Percentiles rank a stretch among this genome's conserved stretches.
These are phyloP conservation scores for Alternaria arborescens DNA, from an alignment of 2,329 filamentous ascomycete genomes.

Conservation along the genomic window DNA sequence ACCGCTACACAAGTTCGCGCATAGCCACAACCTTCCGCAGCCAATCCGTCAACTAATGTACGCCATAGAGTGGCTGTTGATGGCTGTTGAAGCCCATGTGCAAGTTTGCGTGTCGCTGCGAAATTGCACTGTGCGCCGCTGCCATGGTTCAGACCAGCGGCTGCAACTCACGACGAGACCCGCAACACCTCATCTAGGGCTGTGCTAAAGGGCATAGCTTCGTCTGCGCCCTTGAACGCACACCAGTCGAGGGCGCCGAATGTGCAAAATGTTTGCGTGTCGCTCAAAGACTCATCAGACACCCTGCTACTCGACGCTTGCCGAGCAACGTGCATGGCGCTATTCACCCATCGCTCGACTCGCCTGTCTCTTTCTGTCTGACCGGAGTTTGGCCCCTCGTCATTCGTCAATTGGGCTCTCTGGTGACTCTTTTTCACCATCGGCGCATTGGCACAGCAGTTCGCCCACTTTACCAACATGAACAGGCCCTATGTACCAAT, in stretches of 20 bases:
- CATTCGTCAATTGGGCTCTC: constrained; percentile 33
- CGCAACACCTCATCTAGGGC: constrained; percentile 8
- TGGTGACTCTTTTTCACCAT: constrained; percentile 13
- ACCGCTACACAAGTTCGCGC: constrained; percentile 31
- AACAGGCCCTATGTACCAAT: constrained; percentile 15
- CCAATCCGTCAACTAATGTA: constrained; percentile 18
- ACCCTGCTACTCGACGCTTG: constrained; percentile 23
- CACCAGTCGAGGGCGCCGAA: constrained; percentile 16
- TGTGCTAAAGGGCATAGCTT: constrained; percentile 8
- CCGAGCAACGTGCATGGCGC: constrained; percentile 29
- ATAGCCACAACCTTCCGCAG: constrained; percentile 32
- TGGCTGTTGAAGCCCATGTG: constrained; percentile 23
- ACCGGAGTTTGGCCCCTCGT: constrained; percentile 37
- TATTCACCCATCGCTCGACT: constrained; percentile 32
- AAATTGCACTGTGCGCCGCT: constrained; percentile 9
- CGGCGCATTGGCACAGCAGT: constrained; percentile 30
- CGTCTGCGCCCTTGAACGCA: constrained; percentile 20
- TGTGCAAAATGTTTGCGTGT: constrained; percentile 17
- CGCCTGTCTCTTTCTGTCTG: constrained; percentile 40
- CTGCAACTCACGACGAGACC: constrained; percentile 7
- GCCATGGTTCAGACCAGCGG: constrained; percentile 17
- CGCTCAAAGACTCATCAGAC: constrained; percentile 31
- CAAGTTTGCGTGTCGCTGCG: constrained; percentile 9
- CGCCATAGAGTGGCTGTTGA: constrained; percentile 23
- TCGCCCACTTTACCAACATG: constrained; percentile 38